Percentiles rank a stretch among this genome's conserved stretches.
Conservation (phyloP, 164 flowering plant genomes). For the Vitis amurensis region DNA sequence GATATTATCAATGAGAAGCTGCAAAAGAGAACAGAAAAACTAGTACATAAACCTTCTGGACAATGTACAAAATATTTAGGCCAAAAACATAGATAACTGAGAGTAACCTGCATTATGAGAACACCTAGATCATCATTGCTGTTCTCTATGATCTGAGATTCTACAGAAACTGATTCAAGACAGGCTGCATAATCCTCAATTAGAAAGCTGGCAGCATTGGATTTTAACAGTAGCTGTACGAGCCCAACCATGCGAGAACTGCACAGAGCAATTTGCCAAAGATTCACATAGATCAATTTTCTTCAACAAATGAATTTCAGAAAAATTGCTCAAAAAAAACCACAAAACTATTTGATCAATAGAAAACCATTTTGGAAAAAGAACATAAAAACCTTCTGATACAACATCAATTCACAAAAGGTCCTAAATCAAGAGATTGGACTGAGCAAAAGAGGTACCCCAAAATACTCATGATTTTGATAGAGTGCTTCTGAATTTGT, state of each 20-base stretch:
- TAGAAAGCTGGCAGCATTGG: slow-evolving; percentile 66
- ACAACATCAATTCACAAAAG: background rate
- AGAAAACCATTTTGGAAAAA: background rate
- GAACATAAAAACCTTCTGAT: background rate
- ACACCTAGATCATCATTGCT: slow-evolving; percentile 80
- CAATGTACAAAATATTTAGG: slow-evolving; percentile 10
- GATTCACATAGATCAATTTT: too few species aligned
- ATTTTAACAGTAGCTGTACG: slow-evolving; percentile 75
- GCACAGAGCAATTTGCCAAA: slow-evolving; percentile 6
- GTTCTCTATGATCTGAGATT: slow-evolving; percentile 65
- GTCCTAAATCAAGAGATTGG: too few species aligned
- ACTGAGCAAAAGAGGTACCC: slow-evolving; percentile 38
- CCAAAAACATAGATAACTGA: background rate
- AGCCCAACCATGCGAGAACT: slow-evolving; percentile 95
- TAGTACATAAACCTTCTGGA: slow-evolving; percentile 1
- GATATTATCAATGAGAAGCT: slow-evolving; percentile 93
- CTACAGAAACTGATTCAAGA: slow-evolving; percentile 83
- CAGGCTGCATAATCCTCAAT: slow-evolving; percentile 98
- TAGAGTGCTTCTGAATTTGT: slow-evolving; percentile 78
- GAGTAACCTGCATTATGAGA: slow-evolving; percentile 77
- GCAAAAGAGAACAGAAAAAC: slow-evolving; percentile 18
- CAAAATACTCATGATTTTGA: slow-evolving; percentile 82
- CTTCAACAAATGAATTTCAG: background rate
- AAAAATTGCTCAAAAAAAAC: background rate
- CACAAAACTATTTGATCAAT: too few species aligned